A percentile compares a stretch with the other conserved stretches of the same genome.
phyloP scores from a whole-genome alignment of 1,284 basidiomycete genomes.

The Mycena sp. region DNA sequence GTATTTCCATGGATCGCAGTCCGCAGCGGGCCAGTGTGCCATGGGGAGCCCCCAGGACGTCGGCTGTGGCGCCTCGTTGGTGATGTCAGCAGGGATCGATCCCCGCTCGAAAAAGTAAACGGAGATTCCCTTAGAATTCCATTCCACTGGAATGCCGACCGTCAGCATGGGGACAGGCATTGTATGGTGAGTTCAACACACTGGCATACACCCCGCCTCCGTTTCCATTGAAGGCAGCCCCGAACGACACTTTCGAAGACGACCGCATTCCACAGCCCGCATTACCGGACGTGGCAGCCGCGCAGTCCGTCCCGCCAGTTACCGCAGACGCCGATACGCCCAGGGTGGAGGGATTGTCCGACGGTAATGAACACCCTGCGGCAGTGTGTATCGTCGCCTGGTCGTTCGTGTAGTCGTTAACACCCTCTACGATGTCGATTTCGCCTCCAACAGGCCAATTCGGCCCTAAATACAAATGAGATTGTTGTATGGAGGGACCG shows the following conservation, averaged over 20 bases:
- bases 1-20: conserved; percentile 78
- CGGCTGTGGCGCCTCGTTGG: conserved; percentile 71
- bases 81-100: conserved; percentile 80
- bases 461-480: conserved; percentile 50
- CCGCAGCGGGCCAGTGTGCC: conserved; percentile 76
- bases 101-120: conserved; percentile 84
- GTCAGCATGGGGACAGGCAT: not conserved
- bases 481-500: not conserved
- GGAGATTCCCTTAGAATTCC: conserved; percentile 78
- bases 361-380: conserved; percentile 73
- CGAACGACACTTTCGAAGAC: conserved; percentile 59
- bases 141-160: conserved; percentile 68
- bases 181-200: conserved; percentile 50
- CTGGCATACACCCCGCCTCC: conserved; percentile 87
- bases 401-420: conserved; percentile 81
- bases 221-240: conserved; percentile 72
- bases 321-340: conserved; percentile 70
- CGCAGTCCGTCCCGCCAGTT: conserved; percentile 70
- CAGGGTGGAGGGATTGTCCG: conserved; percentile 57
- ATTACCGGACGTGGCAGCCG: conserved; percentile 71
- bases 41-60: conserved; percentile 78
- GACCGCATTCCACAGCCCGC: conserved; percentile 76
- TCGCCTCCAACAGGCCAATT: conserved; percentile 82
- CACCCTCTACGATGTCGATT: conserved; percentile 89
- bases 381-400: conserved; percentile 85